Percentiles rank a stretch among this genome's conserved stretches.
These are phyloP conservation scores for Delonix regia DNA, from an alignment of 306 rosid genomes.

Conservation along the genomic window DNA sequence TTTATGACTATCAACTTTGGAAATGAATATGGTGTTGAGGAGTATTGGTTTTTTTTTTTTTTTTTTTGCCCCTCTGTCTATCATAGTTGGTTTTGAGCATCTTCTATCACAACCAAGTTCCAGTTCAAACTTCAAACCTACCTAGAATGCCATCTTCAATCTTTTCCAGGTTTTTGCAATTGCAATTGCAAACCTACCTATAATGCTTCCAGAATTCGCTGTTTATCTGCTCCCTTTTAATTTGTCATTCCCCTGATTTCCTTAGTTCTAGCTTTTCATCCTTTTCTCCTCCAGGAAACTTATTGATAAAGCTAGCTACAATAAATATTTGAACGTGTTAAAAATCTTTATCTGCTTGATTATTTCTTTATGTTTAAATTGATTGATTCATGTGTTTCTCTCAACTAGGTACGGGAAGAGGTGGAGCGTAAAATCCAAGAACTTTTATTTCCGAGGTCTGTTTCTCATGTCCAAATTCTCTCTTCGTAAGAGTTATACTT, in stretches of 20 bases:
- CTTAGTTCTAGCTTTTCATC: neutral
- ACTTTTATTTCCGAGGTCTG: conserved; percentile 51
- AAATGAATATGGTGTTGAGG: neutral
- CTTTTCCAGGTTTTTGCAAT: conserved; percentile 28
- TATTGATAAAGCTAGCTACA: neutral
- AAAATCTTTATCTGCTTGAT: conserved; percentile 1
- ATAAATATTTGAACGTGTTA: neutral
- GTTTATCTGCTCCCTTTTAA: neutral
- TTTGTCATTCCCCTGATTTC: neutral
- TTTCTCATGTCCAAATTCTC: conserved; percentile 19
- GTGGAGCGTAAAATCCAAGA: conserved; percentile 41
- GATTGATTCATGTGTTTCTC: conserved; percentile 24
- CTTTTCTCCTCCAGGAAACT: neutral
- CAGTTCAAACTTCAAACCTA: neutral
- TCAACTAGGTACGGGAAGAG: conserved; percentile 58
- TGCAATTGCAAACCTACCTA: too few relatives aligned
- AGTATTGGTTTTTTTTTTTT: neutral
- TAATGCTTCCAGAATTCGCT: neutral
- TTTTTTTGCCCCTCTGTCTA: neutral
- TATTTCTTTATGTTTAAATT: neutral
- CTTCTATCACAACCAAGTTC: conserved; percentile 24
- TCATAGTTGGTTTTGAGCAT: conserved; percentile 26
- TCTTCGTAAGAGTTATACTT: neutral
- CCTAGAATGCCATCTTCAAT: conserved; percentile 6
- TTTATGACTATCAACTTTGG: neutral